phyloP scores from a whole-genome alignment of 208 protist species.

The Trypanosomatidae sp. region DNA sequence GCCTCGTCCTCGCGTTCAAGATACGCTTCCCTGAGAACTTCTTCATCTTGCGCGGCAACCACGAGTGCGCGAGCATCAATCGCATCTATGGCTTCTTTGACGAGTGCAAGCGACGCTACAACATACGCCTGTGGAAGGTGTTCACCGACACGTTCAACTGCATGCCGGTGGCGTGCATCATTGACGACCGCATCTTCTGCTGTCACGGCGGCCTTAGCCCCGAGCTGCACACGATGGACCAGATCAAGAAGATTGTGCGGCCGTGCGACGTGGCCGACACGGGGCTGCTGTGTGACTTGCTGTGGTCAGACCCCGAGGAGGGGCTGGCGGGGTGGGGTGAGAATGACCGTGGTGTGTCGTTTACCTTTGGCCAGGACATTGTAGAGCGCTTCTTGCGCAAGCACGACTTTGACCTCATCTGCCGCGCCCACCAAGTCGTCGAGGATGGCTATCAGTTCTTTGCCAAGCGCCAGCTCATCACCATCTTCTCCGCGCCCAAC shows the following conservation, averaged over 20 bases:
- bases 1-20: conserved; percentile 97
- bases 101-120: conserved; percentile 99
- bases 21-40: conserved; percentile 99
- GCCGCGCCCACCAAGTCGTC: conserved; percentile 96
- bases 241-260: conserved; percentile 93
- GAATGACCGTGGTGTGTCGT: conserved; percentile 90
- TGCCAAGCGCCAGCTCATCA: conserved; percentile 91
- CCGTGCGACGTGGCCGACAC: conserved; percentile 99
- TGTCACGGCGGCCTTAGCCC: conserved; percentile 97
- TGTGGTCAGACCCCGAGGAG: conserved; percentile 99
- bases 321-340: conserved; percentile 83
- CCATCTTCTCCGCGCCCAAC: conserved; percentile 97
- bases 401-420: conserved; percentile 94
- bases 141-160: conserved; percentile 99
- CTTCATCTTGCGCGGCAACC: conserved; percentile 99
- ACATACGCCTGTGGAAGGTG: conserved; percentile 97
- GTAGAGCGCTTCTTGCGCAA: conserved; percentile 93
- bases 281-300: conserved; percentile 98
- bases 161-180: conserved; percentile 97
- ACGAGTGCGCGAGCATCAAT: conserved; percentile 99
- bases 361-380: conserved; percentile 86
- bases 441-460: conserved; percentile 96
- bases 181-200: conserved; percentile 99
- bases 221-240: conserved; percentile 93
- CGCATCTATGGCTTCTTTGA: conserved; percentile 99